Base-by-base conservation (phyloP, 441 rosid species). In the Theobroma grandiflorum region DNA sequence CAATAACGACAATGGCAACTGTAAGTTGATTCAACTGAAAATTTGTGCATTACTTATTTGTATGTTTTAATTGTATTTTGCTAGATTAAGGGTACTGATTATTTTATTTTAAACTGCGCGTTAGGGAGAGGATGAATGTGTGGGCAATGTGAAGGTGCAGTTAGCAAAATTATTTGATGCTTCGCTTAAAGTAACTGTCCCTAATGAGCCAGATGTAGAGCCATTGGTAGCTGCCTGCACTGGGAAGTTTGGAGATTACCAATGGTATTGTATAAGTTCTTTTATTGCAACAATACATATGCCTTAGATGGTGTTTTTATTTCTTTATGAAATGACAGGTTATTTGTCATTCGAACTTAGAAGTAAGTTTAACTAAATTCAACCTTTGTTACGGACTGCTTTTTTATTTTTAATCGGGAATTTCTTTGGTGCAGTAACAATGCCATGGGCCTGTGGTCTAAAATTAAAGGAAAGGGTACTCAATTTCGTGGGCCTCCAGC, bases 381-480 rank as follows among this genome's bases (percentile, higher is more conserved):
- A 53, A 55, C 33, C 49, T 72, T 72, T 83, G 71, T 15, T 37
- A 10, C 11, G 8, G 8, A 35, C 37, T 72, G 50, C 8, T 50
- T 5, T 42, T 3, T 37, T 5, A 67, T 38, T 31, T 59, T 47
- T 64, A 79, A 26, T 79, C 8, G 5, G 64, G 40, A 72, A 16
- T 59, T 62, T 7, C 18, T 57, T 64, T 73, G 64, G 50, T 79
- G 83, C 87, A 96, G 98, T 81, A 94, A 96, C 78, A 93, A 94
- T 87, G 99, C 99, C 69, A 94, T 96, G 99, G 85, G 95, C 18
- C 83, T 94, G 11, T 96, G 91, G 90, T 81, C 95, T 38, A 86
- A 87, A 65, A 84, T 95, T 3, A 94, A 90, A 89, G 97, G 94
- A 67, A 90, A 89, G 81, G 84, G 78, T 57, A 84, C 88, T 63